Evolutionary conservation across 768 basidiomycete species (phyloP).

Genomic region (Candolleomyces efflorescens): DNA sequence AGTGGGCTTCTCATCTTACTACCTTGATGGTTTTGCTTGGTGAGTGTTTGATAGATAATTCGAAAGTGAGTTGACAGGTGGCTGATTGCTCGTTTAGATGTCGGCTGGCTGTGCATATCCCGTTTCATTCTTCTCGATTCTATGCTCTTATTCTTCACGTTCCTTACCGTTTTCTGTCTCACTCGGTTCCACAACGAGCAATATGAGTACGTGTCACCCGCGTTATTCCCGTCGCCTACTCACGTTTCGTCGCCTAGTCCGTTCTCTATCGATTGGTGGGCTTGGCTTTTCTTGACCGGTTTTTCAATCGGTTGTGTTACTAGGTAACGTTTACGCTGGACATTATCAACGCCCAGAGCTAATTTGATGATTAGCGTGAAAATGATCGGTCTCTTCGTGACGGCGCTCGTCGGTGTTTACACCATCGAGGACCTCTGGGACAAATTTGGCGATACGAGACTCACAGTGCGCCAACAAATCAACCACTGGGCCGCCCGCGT

Average conservation of each 20-base stretch:
- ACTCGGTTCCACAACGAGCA: conserved; percentile 98
- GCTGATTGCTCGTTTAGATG: conserved; percentile 49
- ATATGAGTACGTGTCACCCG: conserved; percentile 61
- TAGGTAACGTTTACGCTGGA: conserved; percentile 43
- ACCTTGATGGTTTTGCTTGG: conserved; percentile 92
- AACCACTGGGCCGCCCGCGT: conserved; percentile 90
- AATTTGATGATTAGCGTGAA: conserved; percentile 63
- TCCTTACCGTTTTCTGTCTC: conserved; percentile 91
- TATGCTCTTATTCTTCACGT: conserved; percentile 99
- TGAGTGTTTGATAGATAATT: conserved; percentile 31
- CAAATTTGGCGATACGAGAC: conserved; percentile 93
- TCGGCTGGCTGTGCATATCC: conserved; percentile 95
- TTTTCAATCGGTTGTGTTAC: conserved; percentile 93
- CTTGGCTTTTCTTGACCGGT: conserved; percentile 93
- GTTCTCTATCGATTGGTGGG: conserved; percentile 97
- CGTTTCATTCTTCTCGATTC: conserved; percentile 97
- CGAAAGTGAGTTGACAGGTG: not conserved
- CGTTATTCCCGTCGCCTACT: not conserved
- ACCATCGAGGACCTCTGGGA: conserved; percentile 98
- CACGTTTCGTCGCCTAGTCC: conserved; percentile 45
- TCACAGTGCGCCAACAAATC: conserved; percentile 80
- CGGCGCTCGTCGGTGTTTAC: conserved; percentile 90
- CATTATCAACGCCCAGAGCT: not conserved
- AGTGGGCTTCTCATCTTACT: conserved; percentile 85
- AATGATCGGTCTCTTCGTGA: conserved; percentile 94